phyloP scores from a whole-genome alignment of 129 eudicot species.

The Dittrichia graveolens region DNA sequence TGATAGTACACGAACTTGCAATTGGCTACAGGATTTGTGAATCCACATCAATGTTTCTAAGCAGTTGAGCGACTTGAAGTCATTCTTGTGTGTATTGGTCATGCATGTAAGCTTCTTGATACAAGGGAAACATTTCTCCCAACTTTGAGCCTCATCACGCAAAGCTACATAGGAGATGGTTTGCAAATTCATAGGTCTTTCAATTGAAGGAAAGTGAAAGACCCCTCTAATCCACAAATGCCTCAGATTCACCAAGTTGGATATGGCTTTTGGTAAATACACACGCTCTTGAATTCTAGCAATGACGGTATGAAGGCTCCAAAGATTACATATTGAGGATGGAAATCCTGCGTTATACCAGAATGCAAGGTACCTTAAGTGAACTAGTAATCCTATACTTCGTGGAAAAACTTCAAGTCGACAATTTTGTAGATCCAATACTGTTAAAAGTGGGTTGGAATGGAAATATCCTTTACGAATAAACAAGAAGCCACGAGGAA shows the following conservation, averaged over 20 bases:
- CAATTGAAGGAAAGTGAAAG: not conserved
- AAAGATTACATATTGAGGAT: slow-evolving; percentile 16
- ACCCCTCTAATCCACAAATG: not conserved
- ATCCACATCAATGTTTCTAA: not conserved
- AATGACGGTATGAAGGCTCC: slow-evolving; percentile 23
- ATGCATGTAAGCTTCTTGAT: slow-evolving; percentile 7
- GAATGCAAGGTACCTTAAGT: slow-evolving; percentile 28
- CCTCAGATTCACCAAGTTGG: slow-evolving; percentile 18
- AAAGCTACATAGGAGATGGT: slow-evolving; percentile 4
- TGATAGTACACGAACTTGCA: too few relatives aligned
- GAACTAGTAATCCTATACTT: slow-evolving; percentile 2
- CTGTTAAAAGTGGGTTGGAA: slow-evolving; percentile 5
- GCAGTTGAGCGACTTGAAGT: not conserved
- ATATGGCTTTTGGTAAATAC: not conserved
- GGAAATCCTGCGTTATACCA: not conserved
- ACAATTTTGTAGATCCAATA: slow-evolving; percentile 5
- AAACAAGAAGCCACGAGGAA: not conserved
- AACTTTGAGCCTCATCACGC: not conserved
- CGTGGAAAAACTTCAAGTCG: not conserved
- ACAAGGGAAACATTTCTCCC: slow-evolving; percentile 9
- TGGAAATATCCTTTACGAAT: not conserved
- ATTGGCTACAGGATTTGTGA: not conserved
- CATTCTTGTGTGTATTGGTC: not conserved
- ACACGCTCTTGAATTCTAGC: too few relatives aligned
- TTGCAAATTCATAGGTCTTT: slow-evolving; percentile 12